A percentile compares a stretch with the other conserved stretches of the same genome.
phyloP scores from a whole-genome alignment of 2,329 filamentous ascomycete genomes.

The Pleomassaria siparia region DNA sequence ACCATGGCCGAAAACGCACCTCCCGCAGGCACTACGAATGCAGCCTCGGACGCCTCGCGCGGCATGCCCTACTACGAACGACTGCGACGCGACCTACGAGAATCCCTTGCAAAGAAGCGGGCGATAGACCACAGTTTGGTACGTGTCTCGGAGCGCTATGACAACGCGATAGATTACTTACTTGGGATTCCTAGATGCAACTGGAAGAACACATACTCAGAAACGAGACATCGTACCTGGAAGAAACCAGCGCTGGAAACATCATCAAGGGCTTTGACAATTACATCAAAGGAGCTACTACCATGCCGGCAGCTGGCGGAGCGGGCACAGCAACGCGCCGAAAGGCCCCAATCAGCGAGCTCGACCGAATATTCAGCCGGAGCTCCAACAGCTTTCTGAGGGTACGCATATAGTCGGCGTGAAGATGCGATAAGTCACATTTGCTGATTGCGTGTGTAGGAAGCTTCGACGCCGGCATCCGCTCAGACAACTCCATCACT shows the following conservation, averaged over 20 bases:
- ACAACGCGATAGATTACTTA: not conserved
- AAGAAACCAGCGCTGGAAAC: conserved; percentile 82
- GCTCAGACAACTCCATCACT: conserved; percentile 47
- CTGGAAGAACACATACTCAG: conserved; percentile 81
- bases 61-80: conserved; percentile 71
- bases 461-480: conserved; percentile 43
- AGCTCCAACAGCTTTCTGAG: conserved; percentile 44
- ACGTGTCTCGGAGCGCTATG: conserved; percentile 19
- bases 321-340: conserved; percentile 56
- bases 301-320: conserved; percentile 53
- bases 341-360: conserved; percentile 63
- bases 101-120: conserved; percentile 67
- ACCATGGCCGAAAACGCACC: conserved; percentile 54
- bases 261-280: conserved; percentile 98
- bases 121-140: conserved; percentile 64
- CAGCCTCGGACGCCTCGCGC: conserved; percentile 50
- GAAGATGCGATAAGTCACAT: conserved; percentile 2
- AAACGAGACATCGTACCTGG: conserved; percentile 84
- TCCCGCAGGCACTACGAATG: conserved; percentile 36
- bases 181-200: conserved; percentile 47
- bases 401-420: conserved; percentile 24
- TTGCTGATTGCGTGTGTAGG: conserved; percentile 29
- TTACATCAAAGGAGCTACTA: conserved; percentile 86
- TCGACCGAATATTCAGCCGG: conserved; percentile 69
- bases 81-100: conserved; percentile 66